Conservation (phyloP, 768 basidiomycete genomes). For the Tylopilus sp. region DNA sequence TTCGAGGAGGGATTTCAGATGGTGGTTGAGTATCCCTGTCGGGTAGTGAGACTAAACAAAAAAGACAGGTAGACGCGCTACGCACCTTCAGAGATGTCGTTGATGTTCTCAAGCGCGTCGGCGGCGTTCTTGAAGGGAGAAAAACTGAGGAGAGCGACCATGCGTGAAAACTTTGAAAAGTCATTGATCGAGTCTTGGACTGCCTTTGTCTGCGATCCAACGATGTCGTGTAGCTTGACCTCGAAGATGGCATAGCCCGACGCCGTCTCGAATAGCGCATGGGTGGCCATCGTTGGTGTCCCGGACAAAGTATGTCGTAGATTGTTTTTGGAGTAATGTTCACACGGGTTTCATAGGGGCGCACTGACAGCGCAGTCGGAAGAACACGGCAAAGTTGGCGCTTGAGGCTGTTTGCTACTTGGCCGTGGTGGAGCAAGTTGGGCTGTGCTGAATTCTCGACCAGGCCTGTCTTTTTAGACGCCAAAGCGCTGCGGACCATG, state of each 20-base stretch:
- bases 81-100: slow-evolving; percentile 93
- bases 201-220: slow-evolving; percentile 72
- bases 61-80: neutral
- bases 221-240: slow-evolving; percentile 81
- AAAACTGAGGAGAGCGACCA: slow-evolving; percentile 89
- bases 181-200: slow-evolving; percentile 88
- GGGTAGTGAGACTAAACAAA: neutral
- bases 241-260: slow-evolving; percentile 94
- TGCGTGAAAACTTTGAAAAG: slow-evolving; percentile 84
- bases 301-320: slow-evolving; percentile 34
- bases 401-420: neutral
- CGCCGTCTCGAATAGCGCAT: slow-evolving; percentile 89
- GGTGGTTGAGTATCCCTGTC: slow-evolving; percentile 80
- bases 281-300: slow-evolving; percentile 56
- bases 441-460: slow-evolving; percentile 1
- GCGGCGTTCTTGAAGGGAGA: slow-evolving; percentile 92
- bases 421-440: neutral
- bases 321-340: slow-evolving; percentile 11
- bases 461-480: neutral
- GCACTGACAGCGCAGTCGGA: neutral
- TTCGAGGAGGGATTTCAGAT: slow-evolving; percentile 80
- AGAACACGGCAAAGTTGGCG: neutral
- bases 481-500: neutral
- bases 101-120: slow-evolving; percentile 91
- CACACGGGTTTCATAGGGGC: slow-evolving; percentile 2